Conservation (phyloP, 2,329 filamentous ascomycete genomes). For the Ilyonectria robusta region DNA sequence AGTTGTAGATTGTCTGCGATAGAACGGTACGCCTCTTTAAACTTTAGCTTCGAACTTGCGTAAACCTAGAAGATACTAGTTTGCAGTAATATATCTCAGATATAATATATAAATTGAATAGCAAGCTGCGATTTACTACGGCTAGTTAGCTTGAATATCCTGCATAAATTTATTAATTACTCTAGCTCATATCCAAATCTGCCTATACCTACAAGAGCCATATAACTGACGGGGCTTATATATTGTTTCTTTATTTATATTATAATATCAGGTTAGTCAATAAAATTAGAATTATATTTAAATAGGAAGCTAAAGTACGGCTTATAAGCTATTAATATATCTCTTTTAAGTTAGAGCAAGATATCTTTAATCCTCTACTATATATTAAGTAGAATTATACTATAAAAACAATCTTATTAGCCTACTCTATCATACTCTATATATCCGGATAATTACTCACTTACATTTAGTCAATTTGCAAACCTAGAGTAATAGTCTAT, state of each 20-base stretch:
- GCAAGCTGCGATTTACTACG: conserved; percentile 36
- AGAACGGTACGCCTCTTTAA: conserved; percentile 44
- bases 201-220: conserved; percentile 53
- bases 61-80: no score
- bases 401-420: conserved; percentile 2
- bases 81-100: no score
- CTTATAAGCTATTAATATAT: not conserved
- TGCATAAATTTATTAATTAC: not conserved
- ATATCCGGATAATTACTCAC: conserved; percentile 5
- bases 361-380: not conserved
- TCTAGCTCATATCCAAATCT: conserved; percentile 44
- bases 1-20: conserved; percentile 49
- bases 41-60: no score
- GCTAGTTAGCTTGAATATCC: not conserved
- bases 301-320: conserved; percentile 30
- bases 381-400: conserved; percentile 20
- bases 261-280: no score
- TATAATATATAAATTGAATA: no score
- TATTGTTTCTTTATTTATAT: conserved; percentile 38
- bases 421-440: not conserved
- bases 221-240: conserved; percentile 31
- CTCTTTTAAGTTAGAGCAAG: not conserved
- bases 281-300: no score
- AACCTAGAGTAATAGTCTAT: conserved; percentile 2
- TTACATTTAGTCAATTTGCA: not conserved